Conservation (phyloP, 805 yeast genomes). For the Lipomyces kockii region DNA sequence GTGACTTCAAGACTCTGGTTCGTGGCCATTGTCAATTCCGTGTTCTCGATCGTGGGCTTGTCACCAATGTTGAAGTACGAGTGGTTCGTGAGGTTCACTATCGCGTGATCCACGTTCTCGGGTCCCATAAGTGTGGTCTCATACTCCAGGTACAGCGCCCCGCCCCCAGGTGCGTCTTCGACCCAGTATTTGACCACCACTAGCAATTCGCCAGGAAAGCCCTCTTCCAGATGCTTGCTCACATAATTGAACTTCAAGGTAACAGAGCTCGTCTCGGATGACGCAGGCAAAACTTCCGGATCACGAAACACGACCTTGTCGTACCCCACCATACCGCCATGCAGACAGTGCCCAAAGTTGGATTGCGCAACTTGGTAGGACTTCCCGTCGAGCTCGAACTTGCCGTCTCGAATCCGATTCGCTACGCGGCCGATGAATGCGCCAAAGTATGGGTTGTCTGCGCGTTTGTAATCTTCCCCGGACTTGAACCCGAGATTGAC, state of each 20-base stretch:
- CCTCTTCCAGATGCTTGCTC: conserved; percentile 57
- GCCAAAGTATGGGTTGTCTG: conserved; percentile 59
- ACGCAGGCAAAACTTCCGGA: conserved; percentile 51
- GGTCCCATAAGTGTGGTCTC: conserved; percentile 48
- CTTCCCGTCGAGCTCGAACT: conserved; percentile 50
- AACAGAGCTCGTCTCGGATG: conserved; percentile 43
- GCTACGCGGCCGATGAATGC: conserved; percentile 70
- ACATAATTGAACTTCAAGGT: conserved; percentile 48
- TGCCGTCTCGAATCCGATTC: conserved; percentile 58
- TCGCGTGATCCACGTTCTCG: conserved; percentile 50
- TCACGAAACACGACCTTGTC: conserved; percentile 58
- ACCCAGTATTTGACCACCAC: conserved; percentile 55
- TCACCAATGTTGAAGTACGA: conserved; percentile 57
- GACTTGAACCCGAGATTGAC: conserved; percentile 20
- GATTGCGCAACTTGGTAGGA: conserved; percentile 51
- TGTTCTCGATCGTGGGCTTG: conserved; percentile 46
- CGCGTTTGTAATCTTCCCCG: conserved; percentile 39
- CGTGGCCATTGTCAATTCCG: conserved; percentile 49
- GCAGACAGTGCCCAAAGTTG: conserved; percentile 53
- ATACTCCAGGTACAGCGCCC: conserved; percentile 56
- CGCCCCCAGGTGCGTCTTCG: conserved; percentile 42
- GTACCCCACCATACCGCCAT: conserved; percentile 61
- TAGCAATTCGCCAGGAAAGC: conserved; percentile 64
- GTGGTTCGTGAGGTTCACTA: conserved; percentile 65
- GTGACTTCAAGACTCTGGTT: conserved; percentile 53